Evolutionary conservation across 2,329 filamentous ascomycete genomes (phyloP), one percentile per base, ranked within the genome.

Genomic region (Neonectria punicea): DNA sequence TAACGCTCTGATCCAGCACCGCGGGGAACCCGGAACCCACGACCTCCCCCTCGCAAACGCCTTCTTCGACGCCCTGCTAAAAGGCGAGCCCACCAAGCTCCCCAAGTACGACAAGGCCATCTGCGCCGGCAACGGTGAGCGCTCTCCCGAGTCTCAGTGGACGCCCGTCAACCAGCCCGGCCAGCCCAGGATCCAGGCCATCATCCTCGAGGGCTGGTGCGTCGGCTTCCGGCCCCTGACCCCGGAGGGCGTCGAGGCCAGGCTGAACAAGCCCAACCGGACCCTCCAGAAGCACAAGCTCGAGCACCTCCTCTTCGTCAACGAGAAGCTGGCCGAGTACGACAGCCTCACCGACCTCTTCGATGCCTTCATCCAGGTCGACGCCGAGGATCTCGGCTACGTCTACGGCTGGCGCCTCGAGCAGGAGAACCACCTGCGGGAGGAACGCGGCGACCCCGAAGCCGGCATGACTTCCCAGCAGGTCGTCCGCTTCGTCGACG

Each of bases 141-240:
- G 94, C 54, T 82, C 87, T 1, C 87, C 90, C 0, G 80, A 86
- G 61, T 80, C 79, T 11, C 75, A 84, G 51, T 97, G 93, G 92
- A 80, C 84, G 28, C 74, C 75, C 14, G 84, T 91, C 64, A 88
- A 89, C 69, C 80, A 77, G 50, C 80, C 78, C 0, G 85, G 84
- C 9, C 82, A 86, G 58, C 77, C 75, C 2, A 82, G 78, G n/a
- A 79, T 87, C 25, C 79, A 86, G 25, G 88, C 95, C 7, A 85
- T 97, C 22, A 87, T 97, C 56, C 90, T 97, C 68, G 94, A 98
- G 78, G 94, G 94, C 18, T 97, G 94, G 94, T 96, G 92, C 77
- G 89, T 97, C 13, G 94, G 93, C 3, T 97, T 97, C 80, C 88
- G 90, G 6, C 79, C 91, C 0, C 78, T 94, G 13, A 72, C 81